phyloP scores from a whole-genome alignment of 2,329 filamentous ascomycete genomes.

The Fonsecaea pugnacius region DNA sequence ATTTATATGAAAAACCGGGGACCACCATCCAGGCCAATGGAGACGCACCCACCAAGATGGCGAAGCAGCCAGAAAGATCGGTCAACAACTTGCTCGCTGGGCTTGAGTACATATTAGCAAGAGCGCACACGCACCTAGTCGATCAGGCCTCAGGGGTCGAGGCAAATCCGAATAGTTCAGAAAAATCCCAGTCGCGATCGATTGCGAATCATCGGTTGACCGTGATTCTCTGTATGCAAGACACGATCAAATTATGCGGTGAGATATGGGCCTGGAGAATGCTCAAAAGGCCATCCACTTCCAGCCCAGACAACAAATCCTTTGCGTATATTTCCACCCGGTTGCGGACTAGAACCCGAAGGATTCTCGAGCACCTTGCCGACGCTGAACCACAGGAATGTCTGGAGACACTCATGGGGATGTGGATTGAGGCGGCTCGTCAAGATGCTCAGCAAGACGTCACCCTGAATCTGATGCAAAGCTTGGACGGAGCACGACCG shows the following conservation, averaged over 20 bases:
- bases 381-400: slow-evolving; percentile 90
- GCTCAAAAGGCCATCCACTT: slow-evolving; percentile 61
- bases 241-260: slow-evolving; percentile 90
- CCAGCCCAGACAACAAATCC: slow-evolving; percentile 73
- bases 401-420: slow-evolving; percentile 83
- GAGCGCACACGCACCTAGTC: slow-evolving; percentile 80
- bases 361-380: slow-evolving; percentile 90
- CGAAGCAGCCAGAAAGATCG: slow-evolving; percentile 48
- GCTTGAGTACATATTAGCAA: slow-evolving; percentile 85
- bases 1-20: slow-evolving; percentile 59
- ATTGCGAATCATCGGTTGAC: slow-evolving; percentile 94
- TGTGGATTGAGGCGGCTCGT: slow-evolving; percentile 69
- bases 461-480: slow-evolving; percentile 84
- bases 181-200: slow-evolving; percentile 77
- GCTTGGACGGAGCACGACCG: slow-evolving; percentile 86
- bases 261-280: slow-evolving; percentile 93
- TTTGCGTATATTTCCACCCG: slow-evolving; percentile 89
- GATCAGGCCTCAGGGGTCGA: slow-evolving; percentile 26
- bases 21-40: slow-evolving; percentile 25
- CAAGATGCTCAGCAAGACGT: slow-evolving; percentile 53
- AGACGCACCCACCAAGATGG: slow-evolving; percentile 12
- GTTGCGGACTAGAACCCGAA: slow-evolving; percentile 84
- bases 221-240: slow-evolving; percentile 93
- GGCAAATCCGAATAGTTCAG: slow-evolving; percentile 42
- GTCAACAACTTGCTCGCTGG: slow-evolving; percentile 84